Base-by-base conservation (phyloP, 2,329 filamentous ascomycete genomes). In the Didymella lethalis region DNA sequence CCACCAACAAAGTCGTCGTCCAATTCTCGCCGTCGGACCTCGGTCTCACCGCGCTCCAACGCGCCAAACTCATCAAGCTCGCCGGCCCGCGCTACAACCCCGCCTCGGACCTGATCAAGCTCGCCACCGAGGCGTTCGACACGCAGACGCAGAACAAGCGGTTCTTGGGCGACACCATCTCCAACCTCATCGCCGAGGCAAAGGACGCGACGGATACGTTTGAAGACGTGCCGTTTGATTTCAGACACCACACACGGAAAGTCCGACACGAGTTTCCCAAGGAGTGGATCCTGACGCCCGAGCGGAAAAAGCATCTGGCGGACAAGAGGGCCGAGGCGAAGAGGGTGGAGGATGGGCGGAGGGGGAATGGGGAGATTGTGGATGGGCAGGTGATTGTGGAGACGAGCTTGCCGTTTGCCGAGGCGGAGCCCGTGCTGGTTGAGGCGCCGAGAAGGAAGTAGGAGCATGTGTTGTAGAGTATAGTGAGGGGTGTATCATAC, bases 91-190 rank as follows among this genome's bases (percentile, higher is more conserved):
- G 95, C 65, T 98, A 93, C 84, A 95, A 98, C 81, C 94, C 93
- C 0, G 84, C 89, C 68, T 92, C 84, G 54, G 87, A 93, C 68
- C 81, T 92, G 59, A 83, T 97, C 69, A 93, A 91, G 79, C 97
- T 99, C 85, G 93, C 90, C 74, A 91, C 90, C 80, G 95, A 98
- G 78, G 88, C 89, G 74, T 96, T 90, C 77, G 88, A 92, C 74
- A 91, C 93, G 54, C 90, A 92, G 74, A 92, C 93, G 18, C 93
- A 98, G 81, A 99, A 99, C 82, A 99, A 98, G 84, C 88, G 92
- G n/a, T 95, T 95, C 76, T 84, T 99, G 23, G 90, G 88, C 52
- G 92, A 96, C 69, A 78, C 92, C 48, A 86, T 98, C 48, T 83
- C 89, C 63, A 86, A 83, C 48, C 80, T 99, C 65, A 80, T 99